Evolutionary conservation across 768 basidiomycete genomes (phyloP).

Genomic region (Mycena olivaceomarginata): DNA sequence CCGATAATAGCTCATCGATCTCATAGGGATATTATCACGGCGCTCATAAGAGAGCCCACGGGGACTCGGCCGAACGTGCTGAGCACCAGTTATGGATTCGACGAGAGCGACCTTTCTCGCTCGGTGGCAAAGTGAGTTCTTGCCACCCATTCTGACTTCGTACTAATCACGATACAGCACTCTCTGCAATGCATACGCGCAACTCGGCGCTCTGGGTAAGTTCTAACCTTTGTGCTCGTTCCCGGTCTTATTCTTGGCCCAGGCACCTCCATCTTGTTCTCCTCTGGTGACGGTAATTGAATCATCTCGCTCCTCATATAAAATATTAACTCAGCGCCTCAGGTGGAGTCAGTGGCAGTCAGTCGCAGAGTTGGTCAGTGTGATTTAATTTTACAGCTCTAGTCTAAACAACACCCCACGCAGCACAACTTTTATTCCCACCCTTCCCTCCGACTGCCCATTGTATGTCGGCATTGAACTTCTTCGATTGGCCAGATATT

Average conservation of each 20-base stretch:
- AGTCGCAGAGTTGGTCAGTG: constrained; percentile 28
- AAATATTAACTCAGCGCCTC: constrained; percentile 49
- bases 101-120: constrained; percentile 57
- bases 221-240: neutral
- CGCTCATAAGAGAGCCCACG: constrained; percentile 36
- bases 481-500: neutral
- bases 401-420: neutral
- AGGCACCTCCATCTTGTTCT: constrained; percentile 64
- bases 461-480: constrained; percentile 29
- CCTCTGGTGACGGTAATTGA: constrained; percentile 69
- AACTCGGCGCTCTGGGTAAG: constrained; percentile 63
- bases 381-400: neutral
- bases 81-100: constrained; percentile 47
- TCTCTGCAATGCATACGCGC: constrained; percentile 52
- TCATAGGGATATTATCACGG: constrained; percentile 52
- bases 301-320: constrained; percentile 41
- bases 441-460: constrained; percentile 72
- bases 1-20: neutral
- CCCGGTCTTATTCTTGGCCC: neutral
- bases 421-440: constrained; percentile 47
- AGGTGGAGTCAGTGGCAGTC: constrained; percentile 44
- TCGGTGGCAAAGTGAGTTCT: constrained; percentile 22
- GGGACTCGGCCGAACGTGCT: constrained; percentile 43
- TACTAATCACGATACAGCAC: constrained; percentile 28
- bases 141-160: neutral